phyloP scores from a whole-genome alignment of 305 asterid species.

The Lippia alba region DNA sequence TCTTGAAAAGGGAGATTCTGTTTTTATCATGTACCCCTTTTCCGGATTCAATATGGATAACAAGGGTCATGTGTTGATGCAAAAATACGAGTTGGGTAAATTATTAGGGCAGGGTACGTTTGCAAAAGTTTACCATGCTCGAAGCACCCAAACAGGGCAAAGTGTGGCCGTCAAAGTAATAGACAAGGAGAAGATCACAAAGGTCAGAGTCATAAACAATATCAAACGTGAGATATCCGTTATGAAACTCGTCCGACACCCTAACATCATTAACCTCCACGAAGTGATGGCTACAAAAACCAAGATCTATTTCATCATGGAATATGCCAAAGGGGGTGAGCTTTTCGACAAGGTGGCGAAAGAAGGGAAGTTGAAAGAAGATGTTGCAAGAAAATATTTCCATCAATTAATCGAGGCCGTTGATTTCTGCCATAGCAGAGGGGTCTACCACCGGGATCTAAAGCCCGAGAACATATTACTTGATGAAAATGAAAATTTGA shows the following conservation, averaged over 20 bases:
- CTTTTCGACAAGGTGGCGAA: conserved; percentile 54
- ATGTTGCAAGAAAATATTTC: conserved; percentile 48
- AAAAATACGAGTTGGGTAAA: conserved; percentile 58
- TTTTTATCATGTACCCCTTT: not conserved
- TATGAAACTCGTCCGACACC: conserved; percentile 57
- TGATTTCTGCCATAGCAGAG: conserved; percentile 63
- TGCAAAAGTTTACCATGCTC: conserved; percentile 57
- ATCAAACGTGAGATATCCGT: conserved; percentile 58
- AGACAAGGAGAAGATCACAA: conserved; percentile 50
- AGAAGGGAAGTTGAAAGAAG: conserved; percentile 56
- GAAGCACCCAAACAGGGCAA: conserved; percentile 50
- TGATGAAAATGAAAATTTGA: conserved; percentile 55
- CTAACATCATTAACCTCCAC: conserved; percentile 51
- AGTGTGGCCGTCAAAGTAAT: conserved; percentile 65
- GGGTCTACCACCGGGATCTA: conserved; percentile 65
- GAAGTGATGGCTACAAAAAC: conserved; percentile 72
- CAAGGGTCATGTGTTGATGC: conserved; percentile 45
- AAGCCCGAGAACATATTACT: conserved; percentile 60
- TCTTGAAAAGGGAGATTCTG: conserved; percentile 7
- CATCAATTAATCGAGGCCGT: conserved; percentile 55
- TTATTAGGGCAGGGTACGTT: conserved; percentile 65
- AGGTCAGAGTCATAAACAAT: conserved; percentile 45
- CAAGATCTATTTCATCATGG: conserved; percentile 61
- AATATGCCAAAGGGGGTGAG: conserved; percentile 69
- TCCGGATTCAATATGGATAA: conserved; percentile 38